These are phyloP conservation scores for Macadamia tetraphylla DNA, from an alignment of 164 flowering plant species.

Conservation along the genomic window DNA sequence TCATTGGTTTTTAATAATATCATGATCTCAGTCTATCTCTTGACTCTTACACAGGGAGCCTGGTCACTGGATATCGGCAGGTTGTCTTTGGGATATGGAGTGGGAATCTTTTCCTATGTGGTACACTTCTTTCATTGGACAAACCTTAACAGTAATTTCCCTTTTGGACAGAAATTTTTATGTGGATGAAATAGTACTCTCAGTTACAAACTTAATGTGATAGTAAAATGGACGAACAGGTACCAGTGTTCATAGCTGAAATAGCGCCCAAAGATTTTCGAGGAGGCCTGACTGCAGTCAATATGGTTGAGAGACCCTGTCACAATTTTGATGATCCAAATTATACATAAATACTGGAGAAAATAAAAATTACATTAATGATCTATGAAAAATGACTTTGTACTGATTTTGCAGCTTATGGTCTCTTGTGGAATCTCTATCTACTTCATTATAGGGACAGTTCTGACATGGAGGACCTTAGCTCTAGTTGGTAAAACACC, in stretches of 20 bases:
- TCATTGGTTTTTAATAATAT: too few species aligned
- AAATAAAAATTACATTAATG: too few species aligned
- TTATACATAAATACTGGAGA: too few species aligned
- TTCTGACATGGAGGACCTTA: slow-evolving; percentile 69
- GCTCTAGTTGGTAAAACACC: slow-evolving; percentile 52
- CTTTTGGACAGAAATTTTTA: background rate
- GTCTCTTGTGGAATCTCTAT: slow-evolving; percentile 59
- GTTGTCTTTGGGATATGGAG: slow-evolving; percentile 77
- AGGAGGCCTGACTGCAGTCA: slow-evolving; percentile 65
- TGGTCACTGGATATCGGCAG: slow-evolving; percentile 67
- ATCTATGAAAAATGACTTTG: too few species aligned
- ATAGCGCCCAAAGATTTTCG: slow-evolving; percentile 76
- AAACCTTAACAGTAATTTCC: too few species aligned
- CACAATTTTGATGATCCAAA: background rate
- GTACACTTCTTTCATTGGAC: slow-evolving; percentile 24
- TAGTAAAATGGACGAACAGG: slow-evolving; percentile 29
- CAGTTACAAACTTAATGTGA: background rate
- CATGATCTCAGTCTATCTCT: too few species aligned
- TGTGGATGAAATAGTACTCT: too few species aligned
- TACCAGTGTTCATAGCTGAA: slow-evolving; percentile 86
- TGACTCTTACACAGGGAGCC: slow-evolving; percentile 36
- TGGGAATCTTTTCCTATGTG: slow-evolving; percentile 86
- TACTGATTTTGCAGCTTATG: slow-evolving; percentile 49
- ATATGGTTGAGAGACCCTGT: slow-evolving; percentile 46
- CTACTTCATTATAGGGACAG: slow-evolving; percentile 64